Evolutionary conservation across 192 early-diverging fungal genomes (phyloP).

Genomic region (Endogone sp.): DNA sequence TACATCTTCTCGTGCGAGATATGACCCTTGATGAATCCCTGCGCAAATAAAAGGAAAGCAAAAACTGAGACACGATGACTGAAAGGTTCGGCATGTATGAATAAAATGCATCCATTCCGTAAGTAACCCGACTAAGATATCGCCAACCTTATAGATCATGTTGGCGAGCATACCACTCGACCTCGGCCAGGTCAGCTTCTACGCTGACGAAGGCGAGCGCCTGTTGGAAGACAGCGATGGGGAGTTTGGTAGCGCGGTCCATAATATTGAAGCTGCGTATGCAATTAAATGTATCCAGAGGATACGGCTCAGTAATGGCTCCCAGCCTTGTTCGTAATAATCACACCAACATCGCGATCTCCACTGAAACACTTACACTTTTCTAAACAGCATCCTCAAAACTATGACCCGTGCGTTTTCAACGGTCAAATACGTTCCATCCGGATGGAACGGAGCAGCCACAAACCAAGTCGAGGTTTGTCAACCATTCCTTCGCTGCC

Average conservation of each 20-base stretch:
- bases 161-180: slow-evolving; percentile 86
- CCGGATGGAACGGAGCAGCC: slow-evolving; percentile 41
- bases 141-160: slow-evolving; percentile 77
- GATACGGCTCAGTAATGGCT: slow-evolving; percentile 1
- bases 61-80: background rate
- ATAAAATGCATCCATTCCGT: background rate
- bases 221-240: slow-evolving; percentile 53
- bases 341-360: background rate
- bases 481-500: background rate
- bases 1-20: slow-evolving; percentile 73
- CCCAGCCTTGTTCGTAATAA: background rate
- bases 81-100: background rate
- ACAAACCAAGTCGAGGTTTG: background rate
- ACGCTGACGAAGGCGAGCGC: slow-evolving; percentile 62
- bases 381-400: slow-evolving; percentile 73
- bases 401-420: slow-evolving; percentile 74
- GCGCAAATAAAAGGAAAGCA: slow-evolving; percentile 1
- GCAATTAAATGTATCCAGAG: background rate
- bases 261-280: slow-evolving; percentile 39
- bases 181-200: slow-evolving; percentile 59
- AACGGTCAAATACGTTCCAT: slow-evolving; percentile 78
- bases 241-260: slow-evolving; percentile 51
- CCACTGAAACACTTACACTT: slow-evolving; percentile 56
- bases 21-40: slow-evolving; percentile 87
- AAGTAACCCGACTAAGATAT: background rate